phyloP scores from a whole-genome alignment of 495 filamentous ascomycete genomes.

The Xylaria curta region DNA sequence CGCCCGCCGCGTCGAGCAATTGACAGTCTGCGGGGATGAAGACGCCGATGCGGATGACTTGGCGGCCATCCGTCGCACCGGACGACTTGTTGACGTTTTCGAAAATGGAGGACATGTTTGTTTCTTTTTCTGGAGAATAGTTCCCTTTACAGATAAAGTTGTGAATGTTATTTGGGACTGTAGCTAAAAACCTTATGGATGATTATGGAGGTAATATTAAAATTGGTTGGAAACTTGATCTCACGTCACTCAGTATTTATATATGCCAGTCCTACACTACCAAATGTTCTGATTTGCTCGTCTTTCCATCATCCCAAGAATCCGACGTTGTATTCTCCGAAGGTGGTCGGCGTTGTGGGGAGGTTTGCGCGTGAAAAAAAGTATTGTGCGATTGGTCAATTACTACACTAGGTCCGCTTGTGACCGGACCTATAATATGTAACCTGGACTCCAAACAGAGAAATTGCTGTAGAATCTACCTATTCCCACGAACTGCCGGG shows the following conservation, averaged over 20 bases:
- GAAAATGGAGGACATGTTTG: conserved; percentile 20
- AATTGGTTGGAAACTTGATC: neutral
- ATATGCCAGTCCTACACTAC: neutral
- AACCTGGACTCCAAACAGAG: neutral
- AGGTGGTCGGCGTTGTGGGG: conserved; percentile 2
- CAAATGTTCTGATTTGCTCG: neutral
- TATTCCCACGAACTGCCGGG: neutral
- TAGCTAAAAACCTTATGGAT: neutral
- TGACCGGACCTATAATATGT: neutral
- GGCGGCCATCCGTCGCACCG: neutral
- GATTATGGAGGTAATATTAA: neutral
- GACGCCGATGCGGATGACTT: conserved; percentile 37
- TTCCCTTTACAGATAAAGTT: neutral
- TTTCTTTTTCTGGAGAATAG: neutral
- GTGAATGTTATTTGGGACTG: neutral
- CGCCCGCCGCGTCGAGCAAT: conserved; percentile 55
- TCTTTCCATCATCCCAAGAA: neutral
- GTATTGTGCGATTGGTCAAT: conserved; percentile 16
- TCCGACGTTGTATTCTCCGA: conserved; percentile 12
- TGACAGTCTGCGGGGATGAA: conserved; percentile 53
- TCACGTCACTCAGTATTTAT: conserved; percentile 1
- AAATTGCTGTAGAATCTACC: neutral
- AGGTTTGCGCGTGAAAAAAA: neutral
- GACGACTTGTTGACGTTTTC: conserved; percentile 20
- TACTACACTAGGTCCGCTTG: conserved; percentile 30